These are phyloP conservation scores for Ceratocystis colombiana DNA, from an alignment of 2,329 filamentous ascomycete genomes.

Conservation along the genomic window DNA sequence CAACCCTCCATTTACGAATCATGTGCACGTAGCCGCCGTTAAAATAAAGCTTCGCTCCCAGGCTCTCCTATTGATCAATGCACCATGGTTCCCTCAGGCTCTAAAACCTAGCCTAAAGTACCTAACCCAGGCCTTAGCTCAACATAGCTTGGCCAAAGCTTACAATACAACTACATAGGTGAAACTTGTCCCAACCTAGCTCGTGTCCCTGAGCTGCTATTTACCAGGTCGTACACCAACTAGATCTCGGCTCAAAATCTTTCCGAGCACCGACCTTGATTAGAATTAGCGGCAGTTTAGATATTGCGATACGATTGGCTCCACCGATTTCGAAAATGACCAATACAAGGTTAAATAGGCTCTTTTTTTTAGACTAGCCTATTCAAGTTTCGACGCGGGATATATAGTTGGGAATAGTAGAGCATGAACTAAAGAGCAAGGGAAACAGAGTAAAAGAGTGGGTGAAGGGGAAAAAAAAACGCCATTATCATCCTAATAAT, in stretches of 20 bases:
- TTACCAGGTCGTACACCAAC: too few species aligned
- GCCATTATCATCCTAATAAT: slow-evolving; percentile 1
- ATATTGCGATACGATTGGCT: too few species aligned
- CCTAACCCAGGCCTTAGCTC: too few species aligned
- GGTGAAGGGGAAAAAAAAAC: neutral
- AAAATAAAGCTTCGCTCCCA: neutral
- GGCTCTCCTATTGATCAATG: slow-evolving; percentile 8
- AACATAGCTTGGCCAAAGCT: neutral
- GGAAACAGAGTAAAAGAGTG: neutral
- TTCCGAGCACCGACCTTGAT: too few species aligned
- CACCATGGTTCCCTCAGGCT: neutral
- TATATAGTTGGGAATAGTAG: neutral
- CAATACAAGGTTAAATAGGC: too few species aligned
- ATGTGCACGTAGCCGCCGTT: neutral
- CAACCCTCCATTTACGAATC: too few species aligned
- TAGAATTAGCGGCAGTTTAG: too few species aligned
- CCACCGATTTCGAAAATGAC: too few species aligned
- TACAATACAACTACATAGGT: neutral
- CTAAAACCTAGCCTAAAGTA: neutral
- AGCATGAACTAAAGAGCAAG: neutral
- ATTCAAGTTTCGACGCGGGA: too few species aligned
- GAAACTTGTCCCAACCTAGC: neutral
- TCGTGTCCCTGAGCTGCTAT: neutral
- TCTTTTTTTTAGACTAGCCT: too few species aligned
- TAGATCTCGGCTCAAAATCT: too few species aligned